Base-by-base conservation (phyloP, 2,329 filamentous ascomycete genomes). In the Atkinsonella texensis region DNA sequence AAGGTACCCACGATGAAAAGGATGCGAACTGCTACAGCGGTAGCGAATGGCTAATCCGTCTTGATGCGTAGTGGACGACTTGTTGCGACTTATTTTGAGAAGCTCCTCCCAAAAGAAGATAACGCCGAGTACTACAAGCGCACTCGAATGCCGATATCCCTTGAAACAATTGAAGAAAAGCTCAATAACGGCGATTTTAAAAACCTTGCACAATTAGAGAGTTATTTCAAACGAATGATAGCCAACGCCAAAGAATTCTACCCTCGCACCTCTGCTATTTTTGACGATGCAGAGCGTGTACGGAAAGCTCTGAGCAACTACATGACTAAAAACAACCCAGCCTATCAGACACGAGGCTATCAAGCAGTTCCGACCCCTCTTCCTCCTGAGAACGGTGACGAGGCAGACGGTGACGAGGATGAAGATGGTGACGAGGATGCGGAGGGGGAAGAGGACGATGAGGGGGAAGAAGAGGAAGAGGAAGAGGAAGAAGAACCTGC, bases 211-310 rank as follows among this genome's bases (percentile, higher is more conserved):
- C 76, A 84, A 48, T 72, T 95, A 12, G 89, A 95, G 67, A 84
- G 85, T 62, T 90, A 90, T 64, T 79, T 91, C 63, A 94, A 93
- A 72, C 83, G 89, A 56, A 86, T 95, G 76, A 85, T 95, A 51
- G 77, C 81, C 57, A 95, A 95, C 62, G 87, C 87, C 38, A 95
- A 95, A 66, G 83, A 88, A 50, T 93, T 81, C 69, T 91, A 91
- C 62, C 76, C 83, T 54, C 84, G 84, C 58, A 78, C 77, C 43
- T 88, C 87, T 0, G 71, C 81, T 52, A 75, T 85, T 39, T 91
- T 85, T 63, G 84, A 89, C 43, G 89, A 95, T 70, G 88, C 89
- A 9, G 89, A 95, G 67, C 81, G 88, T 47, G 79, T 95, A 45
- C 79, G 89, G 46, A 95, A 95, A 69, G 84, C 88, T 3, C 76